Evolutionary conservation across 2,329 filamentous ascomycete species (phyloP), one percentile per base, ranked within the genome.

Genomic region (Fusarium zealandicum): DNA sequence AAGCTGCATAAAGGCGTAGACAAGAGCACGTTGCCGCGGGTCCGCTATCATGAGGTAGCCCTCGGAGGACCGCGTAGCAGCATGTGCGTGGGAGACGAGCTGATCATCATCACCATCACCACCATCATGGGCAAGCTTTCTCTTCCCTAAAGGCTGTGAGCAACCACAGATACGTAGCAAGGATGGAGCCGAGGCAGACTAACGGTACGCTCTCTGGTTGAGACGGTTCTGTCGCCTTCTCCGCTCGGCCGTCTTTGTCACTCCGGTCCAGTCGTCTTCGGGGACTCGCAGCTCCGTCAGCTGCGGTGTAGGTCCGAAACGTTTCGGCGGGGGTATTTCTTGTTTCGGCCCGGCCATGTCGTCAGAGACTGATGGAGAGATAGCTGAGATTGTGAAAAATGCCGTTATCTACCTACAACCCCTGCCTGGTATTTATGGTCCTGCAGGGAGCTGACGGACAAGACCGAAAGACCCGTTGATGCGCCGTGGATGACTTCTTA

Each of bases 141-240:
- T 57, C 7, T 49, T 61, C 3, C 60, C 60, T 64, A 40, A n/a
- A 4, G 0, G 13, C 6, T 0, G 49, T 58, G 11, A 64, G 49
- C 20, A 27, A 18, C 5, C 2, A n/a, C 4, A 13, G 11, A 16
- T 28, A 20, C 11, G 9, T 20, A 17, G 16, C 14, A 9, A 9
- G n/a, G 28, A 30, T n/a, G n/a, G n/a, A n/a, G n/a, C n/a, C n/a
- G n/a, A n/a, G n/a, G n/a, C n/a, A 40, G 17, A 58, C 64, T 58
- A 18, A 67, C 64, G 57, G 44, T 58, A 64, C 16, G 65, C 63
- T 40, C 65, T 46, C 33, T 65, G 58, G 25, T 66, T 67, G 30
- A 67, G 44, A 28, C 65, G 65, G 16, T 67, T 67, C 50, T 67
- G 65, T 11, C 64, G 54, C 25, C 54, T 57, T 20, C 65, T 58